Conservation (phyloP, 306 rosid genomes). For the Styphnolobium japonicum region DNA sequence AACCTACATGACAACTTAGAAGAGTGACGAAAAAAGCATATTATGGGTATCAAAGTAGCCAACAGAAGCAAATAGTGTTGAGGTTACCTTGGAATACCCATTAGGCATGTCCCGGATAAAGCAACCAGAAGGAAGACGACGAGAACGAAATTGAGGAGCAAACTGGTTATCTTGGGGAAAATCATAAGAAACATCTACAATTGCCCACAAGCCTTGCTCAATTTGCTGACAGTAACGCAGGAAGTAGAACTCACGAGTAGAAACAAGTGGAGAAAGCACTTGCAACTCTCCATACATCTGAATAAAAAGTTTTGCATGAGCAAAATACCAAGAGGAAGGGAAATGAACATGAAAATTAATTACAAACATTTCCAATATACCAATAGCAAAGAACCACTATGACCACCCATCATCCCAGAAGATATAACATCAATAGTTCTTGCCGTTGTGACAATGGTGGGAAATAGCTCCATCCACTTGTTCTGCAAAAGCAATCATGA, state of each 20-base stretch:
- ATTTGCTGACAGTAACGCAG: constrained; percentile 88
- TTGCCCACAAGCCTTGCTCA: constrained; percentile 83
- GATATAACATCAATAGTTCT: constrained; percentile 79
- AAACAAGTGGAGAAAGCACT: constrained; percentile 78
- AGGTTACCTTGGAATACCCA: constrained; percentile 79
- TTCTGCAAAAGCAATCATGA: constrained; percentile 47
- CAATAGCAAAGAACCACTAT: constrained; percentile 73
- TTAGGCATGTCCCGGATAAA: constrained; percentile 93
- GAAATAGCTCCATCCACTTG: constrained; percentile 83
- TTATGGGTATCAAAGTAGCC: neutral
- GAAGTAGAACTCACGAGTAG: constrained; percentile 76
- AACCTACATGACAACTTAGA: constrained; percentile 45
- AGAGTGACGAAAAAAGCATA: constrained; percentile 3
- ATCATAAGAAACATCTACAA: constrained; percentile 78
- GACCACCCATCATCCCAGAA: constrained; percentile 71
- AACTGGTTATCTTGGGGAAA: constrained; percentile 71
- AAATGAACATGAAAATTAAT: neutral
- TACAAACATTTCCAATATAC: constrained; percentile 40
- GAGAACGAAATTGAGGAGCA: constrained; percentile 55
- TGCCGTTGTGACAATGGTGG: constrained; percentile 75
- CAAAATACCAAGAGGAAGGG: neutral
- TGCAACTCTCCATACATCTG: constrained; percentile 89
- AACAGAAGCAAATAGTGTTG: neutral
- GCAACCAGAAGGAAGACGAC: constrained; percentile 86
- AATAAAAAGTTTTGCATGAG: neutral